These are phyloP conservation scores for Pharnaceum exiguum DNA, from an alignment of 148 eudicot species.

Conservation along the genomic window DNA sequence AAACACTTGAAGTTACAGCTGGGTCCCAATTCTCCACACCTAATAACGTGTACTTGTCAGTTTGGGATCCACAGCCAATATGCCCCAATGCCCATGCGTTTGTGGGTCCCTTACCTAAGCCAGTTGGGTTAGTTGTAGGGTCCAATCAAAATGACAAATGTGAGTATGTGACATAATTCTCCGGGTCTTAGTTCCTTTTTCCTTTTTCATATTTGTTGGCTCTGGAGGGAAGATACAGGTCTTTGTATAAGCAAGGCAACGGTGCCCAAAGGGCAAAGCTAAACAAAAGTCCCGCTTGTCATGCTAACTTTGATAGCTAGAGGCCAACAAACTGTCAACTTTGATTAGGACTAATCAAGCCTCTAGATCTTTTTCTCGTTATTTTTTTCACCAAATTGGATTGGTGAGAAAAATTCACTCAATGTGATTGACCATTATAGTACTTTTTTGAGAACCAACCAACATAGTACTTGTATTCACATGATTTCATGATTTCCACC, in stretches of 20 bases:
- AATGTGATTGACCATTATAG: too few species aligned
- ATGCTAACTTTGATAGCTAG: slow-evolving; percentile 9
- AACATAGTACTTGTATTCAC: not conserved
- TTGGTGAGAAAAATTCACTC: too few species aligned
- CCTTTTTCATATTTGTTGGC: too few species aligned
- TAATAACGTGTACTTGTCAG: not conserved
- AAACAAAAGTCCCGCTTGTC: not conserved
- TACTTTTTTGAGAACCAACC: too few species aligned
- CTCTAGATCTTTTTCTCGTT: too few species aligned
- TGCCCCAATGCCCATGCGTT: not conserved
- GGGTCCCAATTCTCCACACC: not conserved
- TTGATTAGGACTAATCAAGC: not conserved
- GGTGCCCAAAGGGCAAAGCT: slow-evolving; percentile 15
- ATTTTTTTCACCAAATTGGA: too few species aligned
- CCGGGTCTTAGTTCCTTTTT: too few species aligned
- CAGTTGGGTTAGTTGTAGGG: not conserved
- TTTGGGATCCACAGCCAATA: not conserved
- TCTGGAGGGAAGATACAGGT: too few species aligned
- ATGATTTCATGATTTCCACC: slow-evolving; percentile 12
- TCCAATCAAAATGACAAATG: not conserved
- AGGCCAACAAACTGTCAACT: slow-evolving; percentile 17
- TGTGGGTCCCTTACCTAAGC: not conserved
- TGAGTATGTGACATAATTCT: too few species aligned
- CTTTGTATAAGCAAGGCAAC: not conserved
- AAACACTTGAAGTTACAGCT: too few species aligned